Evolutionary conservation across 768 basidiomycete species (phyloP).

Genomic region (Crucibulum laeve): DNA sequence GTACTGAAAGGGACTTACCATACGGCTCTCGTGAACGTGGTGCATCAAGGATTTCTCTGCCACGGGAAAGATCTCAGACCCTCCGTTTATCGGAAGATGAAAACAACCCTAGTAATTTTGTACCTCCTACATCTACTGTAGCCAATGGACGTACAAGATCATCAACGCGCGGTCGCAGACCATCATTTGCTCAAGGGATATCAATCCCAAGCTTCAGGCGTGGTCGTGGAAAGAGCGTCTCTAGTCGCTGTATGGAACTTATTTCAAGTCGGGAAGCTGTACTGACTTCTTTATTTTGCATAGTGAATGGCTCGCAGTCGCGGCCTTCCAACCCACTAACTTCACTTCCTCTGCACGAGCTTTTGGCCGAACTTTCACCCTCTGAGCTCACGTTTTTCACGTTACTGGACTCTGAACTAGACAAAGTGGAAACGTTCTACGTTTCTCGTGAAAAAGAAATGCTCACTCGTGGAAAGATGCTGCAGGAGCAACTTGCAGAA

Average conservation of each 20-base stretch:
- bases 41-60: no score
- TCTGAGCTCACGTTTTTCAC: constrained; percentile 72
- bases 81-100: no score
- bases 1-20: neutral
- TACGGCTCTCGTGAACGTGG: no score
- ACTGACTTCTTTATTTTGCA: neutral
- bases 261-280: neutral
- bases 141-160: neutral
- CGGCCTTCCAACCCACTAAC: constrained; percentile 15
- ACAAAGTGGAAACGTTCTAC: constrained; percentile 87
- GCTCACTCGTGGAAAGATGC: constrained; percentile 35
- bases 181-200: constrained; percentile 2
- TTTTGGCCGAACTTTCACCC: constrained; percentile 53
- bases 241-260: constrained; percentile 5
- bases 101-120: no score
- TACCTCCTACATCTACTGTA: neutral
- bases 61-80: no score
- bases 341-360: constrained; percentile 34
- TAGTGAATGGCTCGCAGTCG: constrained; percentile 1
- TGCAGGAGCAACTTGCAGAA: constrained; percentile 72
- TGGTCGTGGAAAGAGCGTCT: constrained; percentile 2
- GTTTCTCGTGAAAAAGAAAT: constrained; percentile 62
- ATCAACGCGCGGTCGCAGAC: neutral
- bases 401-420: constrained; percentile 71
- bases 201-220: constrained; percentile 1